Evolutionary conservation across 352 stramenopile genomes (phyloP).

Genomic region (Pythium pyrilobum): DNA sequence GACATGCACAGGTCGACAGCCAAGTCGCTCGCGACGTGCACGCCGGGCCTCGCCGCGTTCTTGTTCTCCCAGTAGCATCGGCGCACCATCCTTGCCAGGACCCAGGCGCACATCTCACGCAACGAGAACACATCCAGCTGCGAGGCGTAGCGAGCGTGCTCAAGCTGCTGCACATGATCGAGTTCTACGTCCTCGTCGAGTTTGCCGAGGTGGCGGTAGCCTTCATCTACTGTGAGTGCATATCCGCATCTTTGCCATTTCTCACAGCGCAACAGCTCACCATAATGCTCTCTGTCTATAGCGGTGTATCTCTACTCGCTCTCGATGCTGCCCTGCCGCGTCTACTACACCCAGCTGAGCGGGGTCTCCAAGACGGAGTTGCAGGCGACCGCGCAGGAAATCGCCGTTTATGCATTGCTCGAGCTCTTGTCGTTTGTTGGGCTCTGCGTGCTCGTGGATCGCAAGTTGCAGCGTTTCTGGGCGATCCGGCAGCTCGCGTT

Average conservation of each 20-base stretch:
- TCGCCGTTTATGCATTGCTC: neutral
- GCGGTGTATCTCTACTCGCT: conserved; percentile 18
- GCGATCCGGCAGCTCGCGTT: conserved; percentile 4
- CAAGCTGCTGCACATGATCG: conserved; percentile 27
- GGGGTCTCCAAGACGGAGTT: conserved; percentile 13
- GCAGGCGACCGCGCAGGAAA: neutral
- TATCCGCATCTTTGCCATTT: neutral
- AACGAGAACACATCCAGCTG: neutral
- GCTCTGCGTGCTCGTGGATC: neutral
- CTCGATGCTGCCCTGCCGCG: conserved; percentile 21
- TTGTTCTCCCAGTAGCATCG: too few relatives aligned
- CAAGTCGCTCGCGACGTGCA: too few relatives aligned
- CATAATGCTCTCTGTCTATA: too few relatives aligned
- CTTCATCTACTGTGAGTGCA: conserved; percentile 1
- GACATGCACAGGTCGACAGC: too few relatives aligned
- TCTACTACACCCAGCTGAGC: conserved; percentile 25
- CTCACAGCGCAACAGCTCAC: too few relatives aligned
- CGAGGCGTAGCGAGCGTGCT: conserved; percentile 7
- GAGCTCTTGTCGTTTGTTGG: conserved; percentile 2
- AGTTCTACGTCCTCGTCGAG: conserved; percentile 24
- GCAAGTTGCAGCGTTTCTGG: neutral
- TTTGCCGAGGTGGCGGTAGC: conserved; percentile 22
- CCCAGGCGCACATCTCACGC: too few relatives aligned
- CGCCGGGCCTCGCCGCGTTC: too few relatives aligned
- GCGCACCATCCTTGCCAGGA: too few relatives aligned